Evolutionary conservation across 2,329 filamentous ascomycete genomes (phyloP), one percentile per base, ranked within the genome.

Genomic region (Curvularia eragrostidis): DNA sequence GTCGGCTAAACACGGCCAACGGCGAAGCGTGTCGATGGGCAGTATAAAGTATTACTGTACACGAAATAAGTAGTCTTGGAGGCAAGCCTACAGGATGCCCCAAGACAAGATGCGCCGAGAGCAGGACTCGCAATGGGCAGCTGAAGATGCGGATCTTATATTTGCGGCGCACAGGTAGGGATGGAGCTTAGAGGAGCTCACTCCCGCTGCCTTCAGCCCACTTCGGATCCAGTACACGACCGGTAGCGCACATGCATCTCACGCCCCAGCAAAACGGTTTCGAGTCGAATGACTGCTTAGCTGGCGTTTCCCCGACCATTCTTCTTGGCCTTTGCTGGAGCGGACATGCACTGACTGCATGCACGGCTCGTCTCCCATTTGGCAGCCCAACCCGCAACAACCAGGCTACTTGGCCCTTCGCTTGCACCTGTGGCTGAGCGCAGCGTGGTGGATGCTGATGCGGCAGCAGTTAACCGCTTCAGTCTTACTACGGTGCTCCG

Each of bases 81-180:
- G 30, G 30, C 30, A 32, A 32, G 10, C 30, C 30, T 32, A 12
- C 30, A 32, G 32, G n/a, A 12, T 36, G 32, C 32, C 32, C 32
- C 32, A 36, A n/a, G 13, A 26, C 23, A 21, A 24, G 21, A 8
- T 43, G 23, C 5, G 41, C 13, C 12, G 41, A 13, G n/a, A 23
- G 21, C 13, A 26, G 23, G 21, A n/a, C 21, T 43, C 13, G 5
- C 23, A 21, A 24, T n/a, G 41, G 41, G 23, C 41, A n/a, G 59
- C 64, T 62, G 64, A 59, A 59, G 57, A 54, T 58, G 54, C 50
- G 19, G 59, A 42, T 57, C 63, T 65, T 58, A 56, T 58, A 67
- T 56, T 51, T 54, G 46, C 32, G 54, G 49, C 52, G 15, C 36
- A 44, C 43, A 23, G 34, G 47, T 59, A 51, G 42, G 59, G 44